phyloP scores from a whole-genome alignment of 148 eudicot species.

The Rhododendron ovatum region DNA sequence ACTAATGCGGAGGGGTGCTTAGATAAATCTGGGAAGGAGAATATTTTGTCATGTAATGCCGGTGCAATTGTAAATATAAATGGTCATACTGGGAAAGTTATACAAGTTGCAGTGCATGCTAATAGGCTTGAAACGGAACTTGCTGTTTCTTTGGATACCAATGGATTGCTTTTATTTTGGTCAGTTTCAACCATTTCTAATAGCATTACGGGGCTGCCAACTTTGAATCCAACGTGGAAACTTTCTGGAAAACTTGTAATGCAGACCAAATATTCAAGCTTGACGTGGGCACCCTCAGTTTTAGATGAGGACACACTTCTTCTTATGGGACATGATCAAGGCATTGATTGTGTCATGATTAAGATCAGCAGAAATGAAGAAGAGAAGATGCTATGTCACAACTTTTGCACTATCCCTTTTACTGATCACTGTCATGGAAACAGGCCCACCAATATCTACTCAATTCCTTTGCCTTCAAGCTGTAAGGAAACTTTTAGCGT shows the following conservation, averaged over 20 bases:
- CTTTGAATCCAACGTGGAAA: conserved; percentile 61
- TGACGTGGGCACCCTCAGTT: conserved; percentile 76
- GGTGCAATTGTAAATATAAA: conserved; percentile 45
- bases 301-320: conserved; percentile 50
- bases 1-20: conserved; percentile 21
- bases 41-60: conserved; percentile 34
- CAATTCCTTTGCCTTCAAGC: conserved; percentile 59
- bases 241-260: conserved; percentile 41
- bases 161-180: conserved; percentile 80
- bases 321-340: conserved; percentile 62
- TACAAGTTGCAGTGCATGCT: conserved; percentile 79
- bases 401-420: conserved; percentile 73
- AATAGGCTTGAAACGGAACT: conserved; percentile 39
- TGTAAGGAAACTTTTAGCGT: conserved; percentile 27
- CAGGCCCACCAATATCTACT: conserved; percentile 45
- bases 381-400: conserved; percentile 40
- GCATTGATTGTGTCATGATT: conserved; percentile 63
- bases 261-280: conserved; percentile 41
- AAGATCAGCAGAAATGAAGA: conserved; percentile 31
- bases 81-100: conserved; percentile 69
- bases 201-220: conserved; percentile 50
- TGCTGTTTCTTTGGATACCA: conserved; percentile 76
- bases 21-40: conserved; percentile 27
- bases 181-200: conserved; percentile 44
- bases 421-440: conserved; percentile 17